phyloP scores from a whole-genome alignment of 108 stramenopile species.

The Mediolabrus comicus region DNA sequence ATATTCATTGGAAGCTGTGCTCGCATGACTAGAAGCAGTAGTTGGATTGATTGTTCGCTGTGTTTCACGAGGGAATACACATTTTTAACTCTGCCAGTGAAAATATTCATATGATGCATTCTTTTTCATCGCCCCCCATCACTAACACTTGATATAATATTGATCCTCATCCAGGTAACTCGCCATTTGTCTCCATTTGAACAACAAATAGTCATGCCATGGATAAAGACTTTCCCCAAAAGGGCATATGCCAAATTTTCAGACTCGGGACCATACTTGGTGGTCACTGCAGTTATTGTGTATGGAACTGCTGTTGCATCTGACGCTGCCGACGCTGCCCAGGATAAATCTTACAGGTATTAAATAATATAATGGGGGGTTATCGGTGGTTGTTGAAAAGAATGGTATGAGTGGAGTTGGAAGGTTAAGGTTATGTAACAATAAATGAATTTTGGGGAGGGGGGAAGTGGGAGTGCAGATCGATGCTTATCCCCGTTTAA shows the following conservation, averaged over 20 bases:
- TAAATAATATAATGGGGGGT: constrained; percentile 3
- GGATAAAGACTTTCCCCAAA: constrained; percentile 79
- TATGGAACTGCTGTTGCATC: constrained; percentile 40
- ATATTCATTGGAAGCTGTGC: no score
- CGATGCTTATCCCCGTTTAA: no score
- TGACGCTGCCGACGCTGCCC: constrained; percentile 47
- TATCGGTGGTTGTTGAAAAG: neutral
- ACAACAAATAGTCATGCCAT: constrained; percentile 70
- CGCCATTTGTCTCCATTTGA: constrained; percentile 78
- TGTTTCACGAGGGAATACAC: no score
- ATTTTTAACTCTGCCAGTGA: no score
- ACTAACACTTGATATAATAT: constrained; percentile 1
- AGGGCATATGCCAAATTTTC: constrained; percentile 58
- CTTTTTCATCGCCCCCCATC: neutral
- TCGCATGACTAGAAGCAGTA: no score
- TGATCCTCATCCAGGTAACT: constrained; percentile 54
- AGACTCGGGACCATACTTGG: constrained; percentile 46
- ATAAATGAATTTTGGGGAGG: neutral
- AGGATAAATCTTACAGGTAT: constrained; percentile 52
- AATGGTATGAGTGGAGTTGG: neutral
- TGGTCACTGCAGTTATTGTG: constrained; percentile 30
- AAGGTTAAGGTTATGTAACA: neutral
- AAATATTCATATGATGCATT: no score
- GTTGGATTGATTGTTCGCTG: no score
- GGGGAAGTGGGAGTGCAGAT: no score